Conservation (phyloP, 768 basidiomycete species). For the Albatrellus ellisii region DNA sequence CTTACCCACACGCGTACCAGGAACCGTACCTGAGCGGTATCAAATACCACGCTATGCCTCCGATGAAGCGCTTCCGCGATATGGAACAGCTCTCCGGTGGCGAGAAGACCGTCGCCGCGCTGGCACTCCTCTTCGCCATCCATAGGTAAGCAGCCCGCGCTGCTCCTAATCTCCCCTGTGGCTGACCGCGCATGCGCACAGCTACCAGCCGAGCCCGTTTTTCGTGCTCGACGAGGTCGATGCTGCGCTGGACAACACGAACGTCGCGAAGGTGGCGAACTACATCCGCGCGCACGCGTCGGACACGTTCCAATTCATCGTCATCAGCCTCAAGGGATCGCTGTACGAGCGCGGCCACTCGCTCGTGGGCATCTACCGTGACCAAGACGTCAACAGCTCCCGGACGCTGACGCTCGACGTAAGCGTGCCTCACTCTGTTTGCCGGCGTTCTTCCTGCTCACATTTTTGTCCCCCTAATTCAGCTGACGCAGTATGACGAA, state of each 20-base stretch:
- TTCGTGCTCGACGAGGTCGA: slow-evolving; percentile 99
- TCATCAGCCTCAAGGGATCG: slow-evolving; percentile 92
- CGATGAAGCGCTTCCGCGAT: slow-evolving; percentile 97
- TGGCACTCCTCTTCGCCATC: slow-evolving; percentile 94
- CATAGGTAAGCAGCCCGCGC: slow-evolving; percentile 71
- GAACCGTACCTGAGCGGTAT: slow-evolving; percentile 82
- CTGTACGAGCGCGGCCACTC: slow-evolving; percentile 85
- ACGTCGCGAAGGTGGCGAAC: slow-evolving; percentile 89
- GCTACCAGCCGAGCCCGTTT: slow-evolving; percentile 94
- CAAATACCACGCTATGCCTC: slow-evolving; percentile 99
- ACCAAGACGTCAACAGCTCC: slow-evolving; percentile 90
- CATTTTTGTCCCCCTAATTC: slow-evolving; percentile 5
- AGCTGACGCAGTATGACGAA: slow-evolving; percentile 56
- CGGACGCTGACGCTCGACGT: slow-evolving; percentile 87
- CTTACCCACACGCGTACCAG: slow-evolving; percentile 22
- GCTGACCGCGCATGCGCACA: slow-evolving; percentile 18
- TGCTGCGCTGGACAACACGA: slow-evolving; percentile 97
- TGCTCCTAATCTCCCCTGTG: background rate
- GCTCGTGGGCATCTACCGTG: slow-evolving; percentile 87
- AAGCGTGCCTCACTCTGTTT: slow-evolving; percentile 15
- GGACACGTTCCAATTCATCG: slow-evolving; percentile 84
- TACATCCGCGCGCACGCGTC: slow-evolving; percentile 85
- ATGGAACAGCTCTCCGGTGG: slow-evolving; percentile 99
- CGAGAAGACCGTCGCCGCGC: slow-evolving; percentile 95
- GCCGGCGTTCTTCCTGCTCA: background rate